phyloP scores from a whole-genome alignment of 768 basidiomycete species.

The Tephrocybe sp. region DNA sequence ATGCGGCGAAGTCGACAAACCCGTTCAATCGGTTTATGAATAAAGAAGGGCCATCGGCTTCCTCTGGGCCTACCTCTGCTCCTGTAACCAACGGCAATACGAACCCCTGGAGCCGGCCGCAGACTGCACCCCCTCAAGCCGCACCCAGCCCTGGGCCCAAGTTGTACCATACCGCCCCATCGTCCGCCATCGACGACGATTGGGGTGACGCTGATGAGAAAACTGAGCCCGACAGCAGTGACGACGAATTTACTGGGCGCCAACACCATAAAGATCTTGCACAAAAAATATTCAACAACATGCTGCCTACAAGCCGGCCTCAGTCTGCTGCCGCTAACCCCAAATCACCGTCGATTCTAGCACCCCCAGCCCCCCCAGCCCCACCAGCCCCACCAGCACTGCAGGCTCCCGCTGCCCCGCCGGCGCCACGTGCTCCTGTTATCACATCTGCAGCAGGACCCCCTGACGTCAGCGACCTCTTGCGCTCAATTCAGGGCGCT shows the following conservation, averaged over 20 bases:
- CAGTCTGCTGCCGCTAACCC: slow-evolving; percentile 52
- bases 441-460: slow-evolving; percentile 31
- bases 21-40: slow-evolving; percentile 72
- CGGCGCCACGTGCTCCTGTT: slow-evolving; percentile 35
- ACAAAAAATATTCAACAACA: slow-evolving; percentile 72
- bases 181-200: slow-evolving; percentile 60
- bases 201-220: slow-evolving; percentile 86
- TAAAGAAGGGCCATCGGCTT: slow-evolving; percentile 41
- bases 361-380: slow-evolving; percentile 29
- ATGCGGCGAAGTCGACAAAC: slow-evolving; percentile 64
- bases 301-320: slow-evolving; percentile 58
- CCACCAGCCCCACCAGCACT: slow-evolving; percentile 29
- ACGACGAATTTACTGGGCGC: slow-evolving; percentile 71
- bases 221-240: slow-evolving; percentile 66
- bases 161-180: slow-evolving; percentile 62
- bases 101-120: slow-evolving; percentile 67
- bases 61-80: slow-evolving; percentile 33
- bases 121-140: slow-evolving; percentile 31
- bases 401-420: slow-evolving; percentile 37
- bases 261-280: slow-evolving; percentile 72
- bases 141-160: slow-evolving; percentile 40
- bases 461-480: slow-evolving; percentile 62
- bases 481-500: slow-evolving; percentile 69
- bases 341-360: slow-evolving; percentile 48
- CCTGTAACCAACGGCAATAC: slow-evolving; percentile 41